Conservation (phyloP, 768 basidiomycete genomes). For the Russula vinacea region DNA sequence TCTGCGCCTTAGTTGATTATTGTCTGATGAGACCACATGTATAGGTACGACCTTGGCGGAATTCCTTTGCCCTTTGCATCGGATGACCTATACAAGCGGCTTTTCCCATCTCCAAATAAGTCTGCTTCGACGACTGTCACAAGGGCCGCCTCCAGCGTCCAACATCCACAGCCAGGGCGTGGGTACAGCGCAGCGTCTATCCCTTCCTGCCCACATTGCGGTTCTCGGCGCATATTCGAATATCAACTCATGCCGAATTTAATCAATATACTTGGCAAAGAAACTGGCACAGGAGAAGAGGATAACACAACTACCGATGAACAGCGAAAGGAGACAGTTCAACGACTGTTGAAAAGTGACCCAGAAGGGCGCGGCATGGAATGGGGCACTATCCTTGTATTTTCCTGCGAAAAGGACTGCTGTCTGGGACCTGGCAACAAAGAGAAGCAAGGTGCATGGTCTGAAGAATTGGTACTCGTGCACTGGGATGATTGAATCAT, state of each 20-base stretch:
- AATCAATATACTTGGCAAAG: slow-evolving; percentile 65
- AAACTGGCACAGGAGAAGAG: slow-evolving; percentile 29
- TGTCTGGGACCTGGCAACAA: slow-evolving; percentile 45
- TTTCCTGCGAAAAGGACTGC: slow-evolving; percentile 84
- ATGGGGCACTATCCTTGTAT: slow-evolving; percentile 91
- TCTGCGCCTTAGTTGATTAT: not conserved
- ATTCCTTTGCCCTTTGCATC: slow-evolving; percentile 82
- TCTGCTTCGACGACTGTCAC: slow-evolving; percentile 51
- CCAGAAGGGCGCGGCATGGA: slow-evolving; percentile 69
- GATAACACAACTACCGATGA: slow-evolving; percentile 52
- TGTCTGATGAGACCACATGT: slow-evolving; percentile 10
- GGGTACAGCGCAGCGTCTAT: slow-evolving; percentile 55
- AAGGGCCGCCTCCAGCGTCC: slow-evolving; percentile 58
- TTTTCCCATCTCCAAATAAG: slow-evolving; percentile 62
- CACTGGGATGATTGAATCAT: slow-evolving; percentile 64
- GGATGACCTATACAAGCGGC: slow-evolving; percentile 62
- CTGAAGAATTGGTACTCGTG: slow-evolving; percentile 69
- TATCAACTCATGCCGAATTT: slow-evolving; percentile 94
- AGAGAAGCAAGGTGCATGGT: slow-evolving; percentile 51
- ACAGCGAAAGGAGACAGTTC: slow-evolving; percentile 62
- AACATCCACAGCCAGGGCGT: slow-evolving; percentile 43
- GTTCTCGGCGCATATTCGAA: slow-evolving; percentile 73
- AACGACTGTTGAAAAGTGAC: slow-evolving; percentile 50
- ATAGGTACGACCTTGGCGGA: slow-evolving; percentile 84
- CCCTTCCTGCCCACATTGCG: slow-evolving; percentile 66